Conservation (phyloP, 805 yeast species). For the Sugiyamaella valdiviana region DNA sequence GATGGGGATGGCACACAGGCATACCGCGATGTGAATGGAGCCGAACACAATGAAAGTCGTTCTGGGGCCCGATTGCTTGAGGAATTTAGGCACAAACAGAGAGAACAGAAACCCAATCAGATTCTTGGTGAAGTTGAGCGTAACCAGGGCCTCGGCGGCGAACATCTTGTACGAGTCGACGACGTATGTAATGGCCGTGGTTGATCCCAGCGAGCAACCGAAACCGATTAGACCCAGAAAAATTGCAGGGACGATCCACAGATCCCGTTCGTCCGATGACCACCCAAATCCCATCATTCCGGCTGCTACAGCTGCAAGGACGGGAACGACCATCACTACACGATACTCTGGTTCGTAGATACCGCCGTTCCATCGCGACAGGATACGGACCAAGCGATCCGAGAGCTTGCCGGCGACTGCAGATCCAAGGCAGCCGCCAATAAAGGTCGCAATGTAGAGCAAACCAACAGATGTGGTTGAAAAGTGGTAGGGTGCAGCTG, state of each 20-base stretch:
- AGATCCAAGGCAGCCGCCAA: slow-evolving; percentile 55
- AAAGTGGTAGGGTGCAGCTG: slow-evolving; percentile 41
- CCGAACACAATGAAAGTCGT: slow-evolving; percentile 50
- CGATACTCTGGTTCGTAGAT: slow-evolving; percentile 60
- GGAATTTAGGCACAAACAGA: slow-evolving; percentile 47
- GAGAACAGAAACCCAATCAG: slow-evolving; percentile 51
- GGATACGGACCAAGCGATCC: slow-evolving; percentile 41
- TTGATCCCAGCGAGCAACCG: slow-evolving; percentile 56
- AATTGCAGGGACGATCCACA: slow-evolving; percentile 53
- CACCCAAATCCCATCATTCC: slow-evolving; percentile 64
- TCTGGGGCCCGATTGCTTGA: slow-evolving; percentile 38
- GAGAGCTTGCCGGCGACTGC: slow-evolving; percentile 46
- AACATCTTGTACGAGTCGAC: slow-evolving; percentile 52
- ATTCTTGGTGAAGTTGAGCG: slow-evolving; percentile 50
- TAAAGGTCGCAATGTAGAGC: slow-evolving; percentile 49
- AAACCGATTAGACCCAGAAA: slow-evolving; percentile 52
- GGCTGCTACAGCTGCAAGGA: slow-evolving; percentile 37
- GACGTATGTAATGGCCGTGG: slow-evolving; percentile 54
- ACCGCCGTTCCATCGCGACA: slow-evolving; percentile 46
- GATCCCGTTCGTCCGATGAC: slow-evolving; percentile 42
- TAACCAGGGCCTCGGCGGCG: slow-evolving; percentile 54
- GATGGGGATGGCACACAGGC: slow-evolving; percentile 45
- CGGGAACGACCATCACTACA: slow-evolving; percentile 47
- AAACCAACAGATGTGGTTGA: slow-evolving; percentile 44
- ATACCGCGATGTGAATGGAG: slow-evolving; percentile 42